Evolutionary conservation across 768 basidiomycete genomes (phyloP).

Genomic region (Cubamyces lactineus): DNA sequence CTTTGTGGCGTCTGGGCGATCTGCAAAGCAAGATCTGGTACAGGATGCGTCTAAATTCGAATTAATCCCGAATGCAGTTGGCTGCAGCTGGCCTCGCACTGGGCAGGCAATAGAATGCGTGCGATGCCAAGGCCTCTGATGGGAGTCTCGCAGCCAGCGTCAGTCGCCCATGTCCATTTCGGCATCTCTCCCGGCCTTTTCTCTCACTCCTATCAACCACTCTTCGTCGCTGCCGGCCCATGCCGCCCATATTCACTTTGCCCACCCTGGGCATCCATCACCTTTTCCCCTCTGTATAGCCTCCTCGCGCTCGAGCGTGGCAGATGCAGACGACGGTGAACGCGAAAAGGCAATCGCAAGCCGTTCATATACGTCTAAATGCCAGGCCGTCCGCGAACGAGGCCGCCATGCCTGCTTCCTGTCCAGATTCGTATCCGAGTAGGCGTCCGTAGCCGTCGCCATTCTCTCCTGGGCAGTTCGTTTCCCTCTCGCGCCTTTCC

Average conservation of each 20-base stretch:
- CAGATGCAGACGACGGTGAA: not conserved
- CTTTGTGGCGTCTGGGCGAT: not conserved
- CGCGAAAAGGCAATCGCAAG: constrained; percentile 2
- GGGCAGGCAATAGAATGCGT: too few relatives aligned
- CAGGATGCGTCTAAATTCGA: not conserved
- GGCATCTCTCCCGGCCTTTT: too few relatives aligned
- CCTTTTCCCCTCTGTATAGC: not conserved
- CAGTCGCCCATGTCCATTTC: too few relatives aligned
- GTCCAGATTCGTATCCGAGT: not conserved
- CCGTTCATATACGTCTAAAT: constrained; percentile 4
- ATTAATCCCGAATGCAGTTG: too few relatives aligned
- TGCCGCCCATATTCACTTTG: too few relatives aligned
- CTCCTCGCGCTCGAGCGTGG: not conserved
- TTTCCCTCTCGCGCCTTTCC: not conserved
- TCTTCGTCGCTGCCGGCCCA: too few relatives aligned
- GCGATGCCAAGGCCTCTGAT: too few relatives aligned
- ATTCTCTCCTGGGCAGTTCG: not conserved
- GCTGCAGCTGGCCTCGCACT: too few relatives aligned
- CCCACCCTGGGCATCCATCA: too few relatives aligned
- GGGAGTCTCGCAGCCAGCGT: too few relatives aligned
- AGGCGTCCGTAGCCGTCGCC: not conserved
- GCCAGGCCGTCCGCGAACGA: not conserved
- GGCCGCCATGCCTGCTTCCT: not conserved
- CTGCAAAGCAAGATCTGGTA: not conserved
- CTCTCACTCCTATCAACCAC: too few relatives aligned